Conservation (phyloP, 805 yeast species). For the Hanseniaspora taiwanica region DNA sequence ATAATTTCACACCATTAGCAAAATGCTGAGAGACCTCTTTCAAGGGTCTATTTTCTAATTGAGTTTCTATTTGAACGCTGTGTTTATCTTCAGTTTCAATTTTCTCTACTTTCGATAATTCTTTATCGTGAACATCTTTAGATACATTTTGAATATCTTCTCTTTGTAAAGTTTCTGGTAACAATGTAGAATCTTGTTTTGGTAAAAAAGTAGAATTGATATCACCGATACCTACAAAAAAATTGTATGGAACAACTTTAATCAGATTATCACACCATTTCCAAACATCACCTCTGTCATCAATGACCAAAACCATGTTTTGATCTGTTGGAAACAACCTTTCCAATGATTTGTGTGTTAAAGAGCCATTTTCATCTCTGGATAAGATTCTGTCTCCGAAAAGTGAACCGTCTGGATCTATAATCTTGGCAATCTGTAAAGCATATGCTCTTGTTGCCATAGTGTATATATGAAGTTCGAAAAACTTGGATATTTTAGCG, state of each 20-base stretch:
- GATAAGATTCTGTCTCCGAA: slow-evolving; percentile 88
- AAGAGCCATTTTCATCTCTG: slow-evolving; percentile 87
- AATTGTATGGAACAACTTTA: slow-evolving; percentile 89
- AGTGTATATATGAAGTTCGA: slow-evolving; percentile 89
- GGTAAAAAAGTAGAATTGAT: slow-evolving; percentile 89
- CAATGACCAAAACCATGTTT: slow-evolving; percentile 90
- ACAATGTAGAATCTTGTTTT: slow-evolving; percentile 12
- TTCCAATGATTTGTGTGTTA: slow-evolving; percentile 78
- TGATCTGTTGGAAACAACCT: slow-evolving; percentile 92
- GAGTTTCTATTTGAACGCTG: slow-evolving; percentile 61
- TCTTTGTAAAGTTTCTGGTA: slow-evolving; percentile 16
- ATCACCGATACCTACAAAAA: slow-evolving; percentile 95
- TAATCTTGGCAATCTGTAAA: slow-evolving; percentile 70
- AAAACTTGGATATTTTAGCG: slow-evolving; percentile 44
- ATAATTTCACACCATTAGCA: slow-evolving; percentile 32
- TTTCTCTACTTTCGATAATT: slow-evolving; percentile 26
- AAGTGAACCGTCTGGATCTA: slow-evolving; percentile 76
- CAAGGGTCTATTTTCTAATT: slow-evolving; percentile 69
- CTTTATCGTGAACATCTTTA: slow-evolving; percentile 24
- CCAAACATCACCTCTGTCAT: slow-evolving; percentile 98
- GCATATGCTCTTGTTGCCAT: slow-evolving; percentile 98
- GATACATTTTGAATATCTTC: slow-evolving; percentile 21
- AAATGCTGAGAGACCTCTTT: slow-evolving; percentile 70
- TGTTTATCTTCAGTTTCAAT: slow-evolving; percentile 31
- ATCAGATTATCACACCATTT: slow-evolving; percentile 87